Conservation (phyloP, 1,284 basidiomycete species). For the Ganoderma multipileum region DNA sequence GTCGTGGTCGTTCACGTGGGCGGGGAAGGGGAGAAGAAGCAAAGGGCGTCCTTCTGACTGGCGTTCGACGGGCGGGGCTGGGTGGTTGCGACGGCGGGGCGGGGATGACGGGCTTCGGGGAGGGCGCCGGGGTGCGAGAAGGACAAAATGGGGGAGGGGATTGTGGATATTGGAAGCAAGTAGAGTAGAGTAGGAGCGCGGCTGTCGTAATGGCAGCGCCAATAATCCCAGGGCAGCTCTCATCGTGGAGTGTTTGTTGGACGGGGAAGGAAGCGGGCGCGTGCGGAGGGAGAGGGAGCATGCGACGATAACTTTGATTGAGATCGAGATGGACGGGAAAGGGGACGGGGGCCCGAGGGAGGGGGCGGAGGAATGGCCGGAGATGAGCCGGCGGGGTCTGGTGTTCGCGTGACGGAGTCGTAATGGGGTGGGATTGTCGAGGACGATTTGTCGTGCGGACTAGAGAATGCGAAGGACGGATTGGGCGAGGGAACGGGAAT, state of each 20-base stretch:
- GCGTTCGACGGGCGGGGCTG: neutral
- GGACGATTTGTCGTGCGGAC: slow-evolving; percentile 3
- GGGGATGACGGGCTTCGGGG: slow-evolving; percentile 11
- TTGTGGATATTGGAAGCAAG: slow-evolving; percentile 15
- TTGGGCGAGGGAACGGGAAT: slow-evolving; percentile 9
- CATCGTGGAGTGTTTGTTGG: slow-evolving; percentile 18
- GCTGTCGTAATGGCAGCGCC: slow-evolving; percentile 24
- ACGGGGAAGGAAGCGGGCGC: slow-evolving; percentile 17
- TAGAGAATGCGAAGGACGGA: slow-evolving; percentile 14
- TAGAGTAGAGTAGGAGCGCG: slow-evolving; percentile 13
- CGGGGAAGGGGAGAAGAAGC: slow-evolving; percentile 14
- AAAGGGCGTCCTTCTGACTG: slow-evolving; percentile 20
- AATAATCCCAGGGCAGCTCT: slow-evolving; percentile 6
- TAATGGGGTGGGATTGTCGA: slow-evolving; percentile 3
- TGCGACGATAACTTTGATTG: slow-evolving; percentile 31
- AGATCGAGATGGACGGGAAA: slow-evolving; percentile 25
- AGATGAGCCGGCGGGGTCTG: slow-evolving; percentile 33
- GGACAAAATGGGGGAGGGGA: slow-evolving; percentile 8
- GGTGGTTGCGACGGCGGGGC: slow-evolving; percentile 9
- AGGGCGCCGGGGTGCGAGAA: slow-evolving; percentile 1
- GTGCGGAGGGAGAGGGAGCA: slow-evolving; percentile 11
- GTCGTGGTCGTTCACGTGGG: slow-evolving; percentile 31
- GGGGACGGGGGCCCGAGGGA: slow-evolving; percentile 19
- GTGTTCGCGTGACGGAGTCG: slow-evolving; percentile 24
- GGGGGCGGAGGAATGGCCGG: slow-evolving; percentile 31